Evolutionary conservation across 345 rosid species (phyloP).

Genomic region (Salix udensis): DNA sequence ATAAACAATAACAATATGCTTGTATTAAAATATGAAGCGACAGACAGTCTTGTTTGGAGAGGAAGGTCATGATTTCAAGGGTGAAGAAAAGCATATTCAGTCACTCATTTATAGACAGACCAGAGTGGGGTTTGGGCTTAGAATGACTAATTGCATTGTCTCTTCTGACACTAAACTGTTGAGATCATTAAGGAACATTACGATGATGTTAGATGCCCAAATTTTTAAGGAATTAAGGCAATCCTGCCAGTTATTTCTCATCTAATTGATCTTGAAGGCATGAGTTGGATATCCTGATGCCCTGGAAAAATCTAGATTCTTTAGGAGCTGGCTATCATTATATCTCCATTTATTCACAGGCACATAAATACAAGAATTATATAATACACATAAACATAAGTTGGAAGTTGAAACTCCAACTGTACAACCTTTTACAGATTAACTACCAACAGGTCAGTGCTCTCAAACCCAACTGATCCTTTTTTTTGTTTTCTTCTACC

Average conservation of each 20-base stretch:
- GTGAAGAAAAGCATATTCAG: background rate
- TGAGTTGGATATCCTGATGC: background rate
- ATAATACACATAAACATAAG: background rate
- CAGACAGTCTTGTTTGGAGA: background rate
- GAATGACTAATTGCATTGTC: background rate
- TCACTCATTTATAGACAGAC: background rate
- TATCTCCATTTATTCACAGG: background rate
- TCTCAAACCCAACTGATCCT: slow-evolving; percentile 1
- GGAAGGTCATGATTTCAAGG: background rate
- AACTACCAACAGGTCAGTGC: slow-evolving; percentile 13
- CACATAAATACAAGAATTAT: slow-evolving; percentile 1
- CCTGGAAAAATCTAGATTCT: background rate
- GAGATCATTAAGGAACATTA: background rate
- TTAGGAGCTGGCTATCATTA: background rate
- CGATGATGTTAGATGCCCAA: background rate
- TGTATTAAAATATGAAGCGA: background rate
- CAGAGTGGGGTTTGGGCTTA: background rate
- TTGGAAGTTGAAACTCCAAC: slow-evolving; percentile 22
- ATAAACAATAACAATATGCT: too few relatives aligned
- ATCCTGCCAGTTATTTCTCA: background rate
- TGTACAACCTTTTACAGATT: slow-evolving; percentile 8
- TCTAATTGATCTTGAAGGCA: background rate
- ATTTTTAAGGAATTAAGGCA: background rate
- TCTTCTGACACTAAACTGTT: background rate
- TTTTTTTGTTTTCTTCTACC: background rate